Percentiles rank a stretch among this genome's conserved stretches.
Conservation (phyloP, 176 grass and related monocot genomes). For the Rhynchospora pubera region DNA sequence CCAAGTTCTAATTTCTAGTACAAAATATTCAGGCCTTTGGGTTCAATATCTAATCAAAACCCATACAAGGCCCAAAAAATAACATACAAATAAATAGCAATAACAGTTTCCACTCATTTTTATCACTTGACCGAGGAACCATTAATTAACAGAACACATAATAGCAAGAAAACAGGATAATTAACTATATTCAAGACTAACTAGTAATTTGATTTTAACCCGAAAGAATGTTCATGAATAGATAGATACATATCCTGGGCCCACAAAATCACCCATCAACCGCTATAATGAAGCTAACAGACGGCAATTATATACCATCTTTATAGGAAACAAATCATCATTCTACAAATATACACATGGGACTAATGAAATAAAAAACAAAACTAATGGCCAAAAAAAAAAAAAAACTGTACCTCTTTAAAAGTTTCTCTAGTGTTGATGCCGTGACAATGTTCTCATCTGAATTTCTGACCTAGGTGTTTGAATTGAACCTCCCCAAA, state of each 20-base stretch:
- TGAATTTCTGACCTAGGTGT: slow-evolving; percentile 34
- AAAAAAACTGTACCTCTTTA: not conserved
- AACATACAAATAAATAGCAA: not conserved
- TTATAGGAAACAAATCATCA: slow-evolving; percentile 40
- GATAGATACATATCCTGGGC: slow-evolving; percentile 8
- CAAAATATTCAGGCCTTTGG: not conserved
- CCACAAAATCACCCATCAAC: slow-evolving; percentile 26
- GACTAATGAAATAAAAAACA: not conserved
- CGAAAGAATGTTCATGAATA: slow-evolving; percentile 27
- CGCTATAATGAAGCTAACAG: not conserved
- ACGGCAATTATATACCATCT: not conserved
- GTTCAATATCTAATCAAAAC: not conserved
- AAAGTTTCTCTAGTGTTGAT: not conserved
- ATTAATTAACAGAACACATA: not conserved
- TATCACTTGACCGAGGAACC: not conserved
- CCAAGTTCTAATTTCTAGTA: not conserved
- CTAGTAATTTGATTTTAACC: slow-evolving; percentile 2
- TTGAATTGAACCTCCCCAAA: slow-evolving; percentile 29
- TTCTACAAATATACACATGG: slow-evolving; percentile 42
- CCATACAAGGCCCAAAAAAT: not conserved
- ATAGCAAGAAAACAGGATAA: slow-evolving; percentile 5
- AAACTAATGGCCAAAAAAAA: not conserved
- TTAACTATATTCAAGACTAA: slow-evolving; percentile 2
- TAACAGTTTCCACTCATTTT: not conserved
- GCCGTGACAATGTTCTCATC: slow-evolving; percentile 44